Evolutionary conservation across 1,139 yeast genomes (phyloP).

Genomic region (Suhomyces yuchorum): DNA sequence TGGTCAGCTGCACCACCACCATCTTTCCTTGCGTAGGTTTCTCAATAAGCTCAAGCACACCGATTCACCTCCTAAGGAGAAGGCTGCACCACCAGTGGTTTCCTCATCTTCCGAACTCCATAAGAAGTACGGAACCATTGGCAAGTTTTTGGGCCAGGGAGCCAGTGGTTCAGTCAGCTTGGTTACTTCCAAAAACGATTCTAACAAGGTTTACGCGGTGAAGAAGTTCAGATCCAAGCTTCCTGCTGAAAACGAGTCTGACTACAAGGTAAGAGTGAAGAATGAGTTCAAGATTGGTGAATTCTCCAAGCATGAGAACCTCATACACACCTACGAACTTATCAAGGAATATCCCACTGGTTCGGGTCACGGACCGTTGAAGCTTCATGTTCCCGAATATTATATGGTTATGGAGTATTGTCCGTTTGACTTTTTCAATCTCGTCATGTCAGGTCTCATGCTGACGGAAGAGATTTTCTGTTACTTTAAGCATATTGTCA

Average conservation of each 20-base stretch:
- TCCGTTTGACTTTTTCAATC: constrained; percentile 71
- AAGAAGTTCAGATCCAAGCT: constrained; percentile 64
- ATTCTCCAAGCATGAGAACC: constrained; percentile 58
- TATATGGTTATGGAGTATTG: constrained; percentile 76
- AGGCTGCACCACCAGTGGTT: constrained; percentile 1
- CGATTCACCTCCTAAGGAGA: constrained; percentile 11
- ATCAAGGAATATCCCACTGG: constrained; percentile 41
- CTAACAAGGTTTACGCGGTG: constrained; percentile 58
- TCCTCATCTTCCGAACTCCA: constrained; percentile 17
- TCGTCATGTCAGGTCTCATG: constrained; percentile 75
- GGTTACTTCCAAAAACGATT: constrained; percentile 50
- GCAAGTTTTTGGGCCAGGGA: constrained; percentile 67
- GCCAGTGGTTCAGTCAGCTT: constrained; percentile 77
- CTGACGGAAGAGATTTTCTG: constrained; percentile 59
- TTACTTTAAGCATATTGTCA: constrained; percentile 66
- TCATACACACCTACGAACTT: constrained; percentile 66
- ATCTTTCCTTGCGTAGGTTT: constrained; percentile 41
- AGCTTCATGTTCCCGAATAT: constrained; percentile 39
- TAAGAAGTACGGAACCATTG: constrained; percentile 59
- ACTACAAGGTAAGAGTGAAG: constrained; percentile 63
- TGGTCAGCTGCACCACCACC: constrained; percentile 16
- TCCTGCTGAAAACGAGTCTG: constrained; percentile 52
- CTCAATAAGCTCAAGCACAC: constrained; percentile 39
- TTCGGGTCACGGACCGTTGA: constrained; percentile 19
- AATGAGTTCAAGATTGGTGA: constrained; percentile 70